Conservation (phyloP, 768 basidiomycete species). For the Clitopilus passeckerianus region DNA sequence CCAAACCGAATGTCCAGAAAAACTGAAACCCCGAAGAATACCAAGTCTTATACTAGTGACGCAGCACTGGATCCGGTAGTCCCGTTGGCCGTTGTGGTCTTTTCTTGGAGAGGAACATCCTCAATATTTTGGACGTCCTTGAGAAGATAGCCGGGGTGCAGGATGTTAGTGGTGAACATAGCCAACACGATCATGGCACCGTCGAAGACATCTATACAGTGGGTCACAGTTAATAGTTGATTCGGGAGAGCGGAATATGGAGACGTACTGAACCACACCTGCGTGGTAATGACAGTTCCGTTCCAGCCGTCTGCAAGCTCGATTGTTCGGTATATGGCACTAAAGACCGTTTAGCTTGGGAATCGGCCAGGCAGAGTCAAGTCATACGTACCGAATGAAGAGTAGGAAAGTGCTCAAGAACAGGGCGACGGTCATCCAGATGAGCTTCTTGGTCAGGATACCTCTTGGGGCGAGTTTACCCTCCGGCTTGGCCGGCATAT, state of each 20-base stretch:
- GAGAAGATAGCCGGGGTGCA: constrained; percentile 18
- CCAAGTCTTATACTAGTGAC: neutral
- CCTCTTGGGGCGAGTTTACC: constrained; percentile 6
- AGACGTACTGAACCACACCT: constrained; percentile 38
- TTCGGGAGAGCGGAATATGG: neutral
- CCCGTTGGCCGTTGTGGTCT: neutral
- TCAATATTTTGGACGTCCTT: neutral
- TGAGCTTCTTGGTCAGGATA: constrained; percentile 11
- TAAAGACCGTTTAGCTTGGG: too few relatives aligned
- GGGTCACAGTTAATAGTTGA: neutral
- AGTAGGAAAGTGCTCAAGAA: constrained; percentile 34
- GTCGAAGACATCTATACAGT: constrained; percentile 35
- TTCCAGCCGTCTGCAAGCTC: constrained; percentile 49
- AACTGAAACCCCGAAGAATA: neutral
- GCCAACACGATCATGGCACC: constrained; percentile 27
- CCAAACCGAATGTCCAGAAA: neutral
- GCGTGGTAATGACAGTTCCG: constrained; percentile 42
- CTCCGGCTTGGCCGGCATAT: constrained; percentile 25
- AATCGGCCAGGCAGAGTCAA: too few relatives aligned
- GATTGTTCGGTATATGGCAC: constrained; percentile 47
- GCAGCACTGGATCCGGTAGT: neutral
- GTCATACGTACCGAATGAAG: constrained; percentile 34
- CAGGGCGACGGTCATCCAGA: neutral
- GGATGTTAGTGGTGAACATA: constrained; percentile 22
- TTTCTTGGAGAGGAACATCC: neutral